Evolutionary conservation across 108 stramenopile species (phyloP), one percentile per base, ranked within the genome.

Genomic region (Stephanodiscus minutulus): DNA sequence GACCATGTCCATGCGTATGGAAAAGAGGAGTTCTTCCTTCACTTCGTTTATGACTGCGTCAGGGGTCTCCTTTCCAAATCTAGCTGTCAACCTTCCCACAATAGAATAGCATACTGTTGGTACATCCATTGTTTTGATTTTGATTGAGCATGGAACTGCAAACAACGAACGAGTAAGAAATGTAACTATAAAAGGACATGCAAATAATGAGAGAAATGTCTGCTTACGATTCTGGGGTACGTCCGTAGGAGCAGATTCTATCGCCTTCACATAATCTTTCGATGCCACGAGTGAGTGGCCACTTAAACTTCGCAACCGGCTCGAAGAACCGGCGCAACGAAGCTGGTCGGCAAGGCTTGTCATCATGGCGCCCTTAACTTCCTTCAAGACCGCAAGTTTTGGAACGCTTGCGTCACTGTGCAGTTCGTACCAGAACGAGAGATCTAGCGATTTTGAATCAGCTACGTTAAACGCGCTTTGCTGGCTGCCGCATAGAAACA

Each of bases 351-450:
- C 67, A 27, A 80, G 49, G 21, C 66, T 55, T 12, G 67, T 58
- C 33, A 80, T 44, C 63, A 78, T 67, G 3, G 70, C 29, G 28
- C 54, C 48, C 61, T 72, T 80, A 10, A 73, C 50, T 52, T 65
- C 64, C 41, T 28, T n/a, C n/a, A 73, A 68, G 24, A 66, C 68
- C 39, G 24, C 62, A 13, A 36, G 20, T 48, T 58, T 27, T 21
- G 68, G 47, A 9, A 56, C 47, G 7, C 47, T 50, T 20, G 64
- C 12, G n/a, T 54, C 63, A 39, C 79, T 55, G 55, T 80, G 79
- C 6, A 80, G 50, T 31, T 80, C 79, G 47, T 80, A 80, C 20
- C 44, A 52, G 60, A 69, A 80, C 6, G 53, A 57, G 17, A 80
- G 36, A 15, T 56, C 62, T 12, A 73, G 35, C 17, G 68, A 33